Conservation (phyloP, 306 rosid genomes). For the Vicia faba region DNA sequence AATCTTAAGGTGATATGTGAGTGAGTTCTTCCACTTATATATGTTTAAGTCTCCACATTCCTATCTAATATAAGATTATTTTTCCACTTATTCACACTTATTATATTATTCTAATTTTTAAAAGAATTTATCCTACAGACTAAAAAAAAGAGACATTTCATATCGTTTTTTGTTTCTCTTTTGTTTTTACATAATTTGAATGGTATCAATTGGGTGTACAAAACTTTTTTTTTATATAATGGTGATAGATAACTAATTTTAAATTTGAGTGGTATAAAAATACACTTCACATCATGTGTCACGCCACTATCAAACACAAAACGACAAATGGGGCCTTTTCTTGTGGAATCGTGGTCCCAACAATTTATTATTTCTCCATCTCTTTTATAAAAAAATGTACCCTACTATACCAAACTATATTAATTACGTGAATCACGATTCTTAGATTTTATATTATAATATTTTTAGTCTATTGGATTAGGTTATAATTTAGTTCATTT, state of each 20-base stretch:
- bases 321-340: slow-evolving; percentile 61
- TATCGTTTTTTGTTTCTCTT: no score
- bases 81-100: no score
- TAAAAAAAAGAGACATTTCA: no score
- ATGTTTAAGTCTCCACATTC: no score
- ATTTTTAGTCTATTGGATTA: slow-evolving; percentile 4
- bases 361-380: not conserved
- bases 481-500: slow-evolving; percentile 3
- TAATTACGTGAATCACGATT: not conserved
- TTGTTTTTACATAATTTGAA: no score
- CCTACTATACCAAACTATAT: slow-evolving; percentile 27
- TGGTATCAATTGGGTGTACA: no score
- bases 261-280: slow-evolving; percentile 53
- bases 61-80: no score
- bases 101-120: no score
- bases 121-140: no score
- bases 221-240: no score
- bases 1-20: no score
- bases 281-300: slow-evolving; percentile 28
- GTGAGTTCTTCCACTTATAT: no score
- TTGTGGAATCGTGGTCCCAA: slow-evolving; percentile 18
- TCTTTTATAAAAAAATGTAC: not conserved
- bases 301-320: slow-evolving; percentile 37
- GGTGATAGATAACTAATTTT: not conserved
- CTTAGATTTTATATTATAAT: not conserved